phyloP scores from a whole-genome alignment of 108 stramenopile genomes.

The Conticribra guillardii region DNA sequence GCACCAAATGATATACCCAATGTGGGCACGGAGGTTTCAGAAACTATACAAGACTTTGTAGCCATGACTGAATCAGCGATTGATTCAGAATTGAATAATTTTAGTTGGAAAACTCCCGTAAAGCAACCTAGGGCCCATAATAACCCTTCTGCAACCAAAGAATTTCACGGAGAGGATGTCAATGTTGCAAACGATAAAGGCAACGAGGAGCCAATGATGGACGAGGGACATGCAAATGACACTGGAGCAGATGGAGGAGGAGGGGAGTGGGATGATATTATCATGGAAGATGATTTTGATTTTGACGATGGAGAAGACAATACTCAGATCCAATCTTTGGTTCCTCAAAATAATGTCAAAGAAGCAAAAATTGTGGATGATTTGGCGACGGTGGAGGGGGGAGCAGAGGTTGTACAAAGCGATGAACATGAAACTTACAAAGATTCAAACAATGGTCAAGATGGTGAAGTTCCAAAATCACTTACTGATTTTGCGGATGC shows the following conservation, averaged over 20 bases:
- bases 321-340: too few species aligned
- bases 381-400: too few species aligned
- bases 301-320: neutral
- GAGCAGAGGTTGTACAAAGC: too few species aligned
- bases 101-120: slow-evolving; percentile 24
- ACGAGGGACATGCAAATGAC: neutral
- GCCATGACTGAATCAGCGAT: slow-evolving; percentile 32
- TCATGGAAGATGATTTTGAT: neutral
- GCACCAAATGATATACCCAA: neutral
- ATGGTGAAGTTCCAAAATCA: slow-evolving; percentile 20
- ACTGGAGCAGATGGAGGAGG: neutral
- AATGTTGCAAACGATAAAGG: too few species aligned
- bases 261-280: too few species aligned
- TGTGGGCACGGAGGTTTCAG: slow-evolving; percentile 5
- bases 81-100: slow-evolving; percentile 23
- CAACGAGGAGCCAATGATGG: too few species aligned
- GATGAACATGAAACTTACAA: neutral
- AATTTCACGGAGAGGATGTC: too few species aligned
- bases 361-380: too few species aligned
- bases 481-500: slow-evolving; percentile 31
- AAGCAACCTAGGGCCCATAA: too few species aligned
- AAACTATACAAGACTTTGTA: slow-evolving; percentile 35
- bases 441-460: neutral
- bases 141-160: too few species aligned
- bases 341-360: too few species aligned